Evolutionary conservation across 2,329 filamentous ascomycete species (phyloP), one percentile per base, ranked within the genome.

Genomic region (Akanthomyces dipterigenus): DNA sequence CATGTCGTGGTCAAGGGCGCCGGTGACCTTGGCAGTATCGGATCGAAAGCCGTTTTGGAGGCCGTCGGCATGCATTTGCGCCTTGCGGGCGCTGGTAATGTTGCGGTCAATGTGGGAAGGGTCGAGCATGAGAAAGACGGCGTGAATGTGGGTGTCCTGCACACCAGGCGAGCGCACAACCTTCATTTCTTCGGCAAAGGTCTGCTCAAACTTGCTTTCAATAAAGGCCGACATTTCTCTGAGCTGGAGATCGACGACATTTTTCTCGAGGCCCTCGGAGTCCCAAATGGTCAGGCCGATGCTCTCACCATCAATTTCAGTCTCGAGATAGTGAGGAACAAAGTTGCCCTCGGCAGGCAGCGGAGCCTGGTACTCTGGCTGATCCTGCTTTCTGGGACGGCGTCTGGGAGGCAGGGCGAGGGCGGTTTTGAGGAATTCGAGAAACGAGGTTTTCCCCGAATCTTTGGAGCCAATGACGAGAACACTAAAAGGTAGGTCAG

Each of bases 131-230:
- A 98, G 82, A 76, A 99, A 96, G 60, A 92, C 92, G 67, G 91
- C 96, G 73, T 99, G 95, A 66, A 99, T 96, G 74, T 99, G 95
- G 55, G 93, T 97, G 78, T 99, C 95, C 72, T 92, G 90, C 65
- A 91, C 89, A 61, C 93, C 93, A 28, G 95, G 93, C 58, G 93
- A 92, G 69, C 95, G 89, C 64, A 97, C 82, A 51, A 99, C 93
- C 79, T 97, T 98, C 83, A 96, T 96, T 79, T 99, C 95, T 76
- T 99, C 95, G 54, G 86, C 86, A 72, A 99, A 96, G 0, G 95
- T 98, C 70, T 99, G 95, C 73, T 99, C 93, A 68, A 99, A 99
- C 75, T 98, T 98, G 79, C 89, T 93, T 79, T 99, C 95, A 63
- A 99, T 80, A 77, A 99, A 99, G 9, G 88, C 83, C 38, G 89